Evolutionary conservation across 163 green algal genomes (phyloP).

Genomic region (Scenedesmus sp.): DNA sequence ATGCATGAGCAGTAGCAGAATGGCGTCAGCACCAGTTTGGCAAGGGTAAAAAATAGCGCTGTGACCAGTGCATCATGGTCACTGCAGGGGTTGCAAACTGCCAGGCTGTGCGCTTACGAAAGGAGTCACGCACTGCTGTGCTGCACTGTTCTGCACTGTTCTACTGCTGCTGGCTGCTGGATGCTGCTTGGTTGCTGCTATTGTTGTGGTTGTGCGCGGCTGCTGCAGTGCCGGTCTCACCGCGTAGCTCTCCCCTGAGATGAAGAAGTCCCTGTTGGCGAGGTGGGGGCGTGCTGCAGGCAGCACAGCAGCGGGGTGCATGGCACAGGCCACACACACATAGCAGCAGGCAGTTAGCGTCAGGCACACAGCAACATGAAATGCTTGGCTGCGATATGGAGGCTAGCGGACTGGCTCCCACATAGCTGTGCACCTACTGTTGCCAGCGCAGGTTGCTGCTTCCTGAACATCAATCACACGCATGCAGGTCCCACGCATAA

Average conservation of each 20-base stretch:
- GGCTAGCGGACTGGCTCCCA: too few relatives aligned
- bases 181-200: not conserved
- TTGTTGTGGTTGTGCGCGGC: too few relatives aligned
- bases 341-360: not conserved
- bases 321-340: not conserved
- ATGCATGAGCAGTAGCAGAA: not conserved
- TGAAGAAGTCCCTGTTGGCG: slow-evolving; percentile 81
- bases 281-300: slow-evolving; percentile 79
- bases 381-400: too few relatives aligned
- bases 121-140: not conserved
- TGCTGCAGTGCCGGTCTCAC: slow-evolving; percentile 26
- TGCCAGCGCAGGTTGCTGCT: too few relatives aligned
- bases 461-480: too few relatives aligned
- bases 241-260: slow-evolving; percentile 86
- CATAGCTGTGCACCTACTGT: too few relatives aligned
- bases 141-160: not conserved
- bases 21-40: not conserved
- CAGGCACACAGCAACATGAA: not conserved
- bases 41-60: not conserved
- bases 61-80: not conserved
- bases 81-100: not conserved
- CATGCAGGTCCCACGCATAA: too few relatives aligned
- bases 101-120: too few relatives aligned
- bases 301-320: not conserved
- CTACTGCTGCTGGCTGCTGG: not conserved